Base-by-base conservation (phyloP, 768 basidiomycete species). In the Leccinum subgranulosum region DNA sequence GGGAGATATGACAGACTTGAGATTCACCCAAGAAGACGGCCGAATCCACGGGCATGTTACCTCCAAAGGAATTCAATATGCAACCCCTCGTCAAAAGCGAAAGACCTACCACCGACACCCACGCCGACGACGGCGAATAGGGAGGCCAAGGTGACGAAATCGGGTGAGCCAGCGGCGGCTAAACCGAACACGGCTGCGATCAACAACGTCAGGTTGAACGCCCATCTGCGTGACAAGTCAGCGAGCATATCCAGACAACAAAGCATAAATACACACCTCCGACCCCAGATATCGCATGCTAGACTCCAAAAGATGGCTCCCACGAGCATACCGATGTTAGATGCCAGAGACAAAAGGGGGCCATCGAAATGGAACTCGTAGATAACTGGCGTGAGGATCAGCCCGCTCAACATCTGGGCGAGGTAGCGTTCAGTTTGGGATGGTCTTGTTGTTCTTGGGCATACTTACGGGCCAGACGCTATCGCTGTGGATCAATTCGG, bases 41-140 rank as follows among this genome's bases (percentile, higher is more conserved):
- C 12, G 79, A 76, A 60, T 77, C 81, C 3, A 85, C 83, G 2
- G 84, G 82, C 39, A 84, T 67, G 63, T 85, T 85, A 9, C 85
- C 74, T 72, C n/a, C 14, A 49, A 10, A 12, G n/a, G 23, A 33
- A 4, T 47, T 60, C 12, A 60, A 27, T 41, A 45, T 23, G 3
- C 2, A 17, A 11, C 33, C 36, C n/a, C 8, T 55, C 2, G 1
- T 12, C 9, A 45, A 33, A 48, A 12, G 15, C 1, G 34, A 29
- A 15, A 51, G 6, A 48, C 69, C 0, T 60, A 70, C 70, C 83
- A 33, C 83, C 83, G 1, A 75, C 81, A 6, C 83, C 83, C 4
- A 83, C 61, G 0, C 79, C 75, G 11, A 78, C 70, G 9, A 77
- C 59, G 6, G 81, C 78, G 9, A 77, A 64, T 33, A 86, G 69